Conservation (phyloP, 2,329 filamentous ascomycete species). For the Ceratocystis cubensis region DNA sequence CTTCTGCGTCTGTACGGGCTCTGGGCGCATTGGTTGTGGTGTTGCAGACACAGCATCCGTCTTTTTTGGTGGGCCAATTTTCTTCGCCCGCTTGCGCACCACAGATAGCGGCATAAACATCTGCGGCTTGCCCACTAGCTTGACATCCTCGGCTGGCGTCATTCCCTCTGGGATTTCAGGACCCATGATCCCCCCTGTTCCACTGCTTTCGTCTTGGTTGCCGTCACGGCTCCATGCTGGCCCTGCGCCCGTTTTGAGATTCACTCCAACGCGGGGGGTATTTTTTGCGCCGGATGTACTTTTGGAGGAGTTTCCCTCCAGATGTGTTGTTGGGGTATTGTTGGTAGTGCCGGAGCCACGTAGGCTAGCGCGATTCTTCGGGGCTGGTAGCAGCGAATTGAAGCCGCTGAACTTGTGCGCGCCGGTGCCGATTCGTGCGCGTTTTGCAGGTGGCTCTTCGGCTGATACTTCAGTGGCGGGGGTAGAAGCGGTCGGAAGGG, state of each 20-base stretch:
- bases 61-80: conserved; percentile 37
- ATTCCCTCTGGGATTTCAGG: conserved; percentile 44
- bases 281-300: conserved; percentile 17
- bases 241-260: conserved; percentile 69
- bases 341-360: conserved; percentile 22
- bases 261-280: conserved; percentile 35
- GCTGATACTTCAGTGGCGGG: conserved; percentile 27
- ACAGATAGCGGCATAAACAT: conserved; percentile 88
- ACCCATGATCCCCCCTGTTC: conserved; percentile 24
- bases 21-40: background rate
- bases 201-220: conserved; percentile 24
- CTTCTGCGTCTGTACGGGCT: background rate
- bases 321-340: background rate
- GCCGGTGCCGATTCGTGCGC: conserved; percentile 47
- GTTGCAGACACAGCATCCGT: conserved; percentile 9
- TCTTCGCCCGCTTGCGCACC: conserved; percentile 59
- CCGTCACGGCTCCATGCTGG: conserved; percentile 63
- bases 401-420: conserved; percentile 64
- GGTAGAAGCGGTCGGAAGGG: conserved; percentile 46
- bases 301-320: conserved; percentile 20
- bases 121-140: conserved; percentile 63
- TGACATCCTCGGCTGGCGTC: conserved; percentile 50
- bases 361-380: conserved; percentile 46
- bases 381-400: conserved; percentile 74
- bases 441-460: conserved; percentile 52